Conservation (phyloP, 2,329 filamentous ascomycete genomes). For the Sporothrix schenckii region DNA sequence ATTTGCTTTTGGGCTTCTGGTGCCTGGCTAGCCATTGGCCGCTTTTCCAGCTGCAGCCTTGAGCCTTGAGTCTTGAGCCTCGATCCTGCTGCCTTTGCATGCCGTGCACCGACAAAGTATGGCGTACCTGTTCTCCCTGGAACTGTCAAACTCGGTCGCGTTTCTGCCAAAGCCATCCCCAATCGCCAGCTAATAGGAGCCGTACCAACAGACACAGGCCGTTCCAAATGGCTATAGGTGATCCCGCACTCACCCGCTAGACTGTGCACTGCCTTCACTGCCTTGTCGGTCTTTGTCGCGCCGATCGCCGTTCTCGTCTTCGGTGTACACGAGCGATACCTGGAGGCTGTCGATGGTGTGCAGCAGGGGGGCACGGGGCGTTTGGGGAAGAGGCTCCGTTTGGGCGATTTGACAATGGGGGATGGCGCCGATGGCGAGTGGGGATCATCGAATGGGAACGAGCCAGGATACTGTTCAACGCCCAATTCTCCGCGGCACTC, state of each 20-base stretch:
- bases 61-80: not conserved
- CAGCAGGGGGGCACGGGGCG: not conserved
- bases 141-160: not conserved
- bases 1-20: not conserved
- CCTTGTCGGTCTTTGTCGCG: not conserved
- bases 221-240: not conserved
- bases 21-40: conserved; percentile 10
- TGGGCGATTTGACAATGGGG: not conserved
- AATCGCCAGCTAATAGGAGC: not conserved
- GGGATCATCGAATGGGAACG: not conserved
- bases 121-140: not conserved
- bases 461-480: not conserved
- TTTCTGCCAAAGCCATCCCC: not conserved
- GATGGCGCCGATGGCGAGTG: not conserved
- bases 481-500: conserved; percentile 17
- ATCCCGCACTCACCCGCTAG: conserved; percentile 20
- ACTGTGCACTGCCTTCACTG: not conserved
- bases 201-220: not conserved
- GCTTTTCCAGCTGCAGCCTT: not conserved
- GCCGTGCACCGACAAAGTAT: too few species aligned
- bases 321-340: conserved; percentile 24
- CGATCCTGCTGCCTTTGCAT: not conserved
- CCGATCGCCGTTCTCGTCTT: conserved; percentile 6
- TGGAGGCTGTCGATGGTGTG: not conserved
- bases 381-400: not conserved